phyloP scores from a whole-genome alignment of 768 basidiomycete genomes.

The Atractiella rhizophila region DNA sequence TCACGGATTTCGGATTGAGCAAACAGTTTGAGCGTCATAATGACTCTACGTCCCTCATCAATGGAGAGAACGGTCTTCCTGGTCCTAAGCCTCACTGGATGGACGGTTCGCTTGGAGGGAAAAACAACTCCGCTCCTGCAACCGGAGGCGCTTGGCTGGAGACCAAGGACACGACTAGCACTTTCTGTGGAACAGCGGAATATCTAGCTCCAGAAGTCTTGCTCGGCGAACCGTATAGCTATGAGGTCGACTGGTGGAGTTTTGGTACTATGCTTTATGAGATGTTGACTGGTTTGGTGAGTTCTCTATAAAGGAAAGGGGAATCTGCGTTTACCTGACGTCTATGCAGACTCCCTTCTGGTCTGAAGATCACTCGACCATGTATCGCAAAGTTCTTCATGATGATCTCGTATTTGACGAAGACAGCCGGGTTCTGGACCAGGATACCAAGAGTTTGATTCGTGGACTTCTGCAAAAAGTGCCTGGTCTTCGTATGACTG shows the following conservation, averaged over 20 bases:
- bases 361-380: conserved; percentile 77
- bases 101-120: not conserved
- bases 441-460: conserved; percentile 81
- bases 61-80: conserved; percentile 4
- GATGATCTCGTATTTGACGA: conserved; percentile 75
- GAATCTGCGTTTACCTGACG: not conserved
- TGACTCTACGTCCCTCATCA: not conserved
- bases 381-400: conserved; percentile 79
- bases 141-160: not conserved
- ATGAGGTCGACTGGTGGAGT: conserved; percentile 95
- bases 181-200: conserved; percentile 83
- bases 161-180: conserved; percentile 39
- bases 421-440: conserved; percentile 49
- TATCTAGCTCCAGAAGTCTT: conserved; percentile 94
- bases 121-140: not conserved
- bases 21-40: conserved; percentile 6
- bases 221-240: conserved; percentile 64
- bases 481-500: conserved; percentile 67
- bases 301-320: conserved; percentile 16
- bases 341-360: conserved; percentile 54
- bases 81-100: not conserved
- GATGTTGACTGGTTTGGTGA: conserved; percentile 82
- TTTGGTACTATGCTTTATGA: conserved; percentile 95
- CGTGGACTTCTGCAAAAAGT: conserved; percentile 89
- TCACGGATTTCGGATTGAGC: conserved; percentile 66